Percentiles rank a stretch among this genome's conserved stretches.
These are phyloP conservation scores for Trichoderma polysporum DNA, from an alignment of 2,329 filamentous ascomycete species.

Conservation along the genomic window DNA sequence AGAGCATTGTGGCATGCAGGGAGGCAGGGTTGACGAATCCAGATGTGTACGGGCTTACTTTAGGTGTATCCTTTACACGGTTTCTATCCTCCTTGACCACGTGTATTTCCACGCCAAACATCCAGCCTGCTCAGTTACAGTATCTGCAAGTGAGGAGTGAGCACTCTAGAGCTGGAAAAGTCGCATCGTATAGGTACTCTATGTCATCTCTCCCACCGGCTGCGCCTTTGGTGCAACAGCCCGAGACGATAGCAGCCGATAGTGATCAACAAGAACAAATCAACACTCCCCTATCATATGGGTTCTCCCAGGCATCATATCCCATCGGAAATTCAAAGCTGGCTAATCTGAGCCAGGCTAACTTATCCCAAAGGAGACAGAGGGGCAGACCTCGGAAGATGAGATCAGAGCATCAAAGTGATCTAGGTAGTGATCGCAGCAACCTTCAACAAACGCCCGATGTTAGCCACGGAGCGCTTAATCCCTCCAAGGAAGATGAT, in stretches of 20 bases:
- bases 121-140: conserved; percentile 35
- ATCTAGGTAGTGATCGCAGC: background rate
- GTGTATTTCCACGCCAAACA: conserved; percentile 33
- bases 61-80: conserved; percentile 39
- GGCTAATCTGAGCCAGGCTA: conserved; percentile 31
- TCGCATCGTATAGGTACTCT: conserved; percentile 39
- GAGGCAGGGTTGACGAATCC: conserved; percentile 38
- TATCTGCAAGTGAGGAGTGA: conserved; percentile 39
- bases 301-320: conserved; percentile 14
- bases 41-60: conserved; percentile 38
- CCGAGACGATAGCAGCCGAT: background rate
- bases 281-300: background rate
- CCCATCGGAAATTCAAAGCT: conserved; percentile 23
- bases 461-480: background rate
- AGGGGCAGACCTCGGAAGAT: conserved; percentile 34
- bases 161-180: conserved; percentile 38
- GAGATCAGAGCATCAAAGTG: background rate
- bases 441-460: background rate
- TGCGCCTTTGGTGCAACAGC: background rate
- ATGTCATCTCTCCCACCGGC: conserved; percentile 25
- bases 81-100: conserved; percentile 40
- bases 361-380: conserved; percentile 26
- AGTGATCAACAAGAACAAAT: background rate
- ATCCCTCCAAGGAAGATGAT: background rate
- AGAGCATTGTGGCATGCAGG: conserved; percentile 32